Evolutionary conservation across 768 basidiomycete genomes (phyloP), one percentile per base, ranked within the genome.

Genomic region (Mrakia gelida): DNA sequence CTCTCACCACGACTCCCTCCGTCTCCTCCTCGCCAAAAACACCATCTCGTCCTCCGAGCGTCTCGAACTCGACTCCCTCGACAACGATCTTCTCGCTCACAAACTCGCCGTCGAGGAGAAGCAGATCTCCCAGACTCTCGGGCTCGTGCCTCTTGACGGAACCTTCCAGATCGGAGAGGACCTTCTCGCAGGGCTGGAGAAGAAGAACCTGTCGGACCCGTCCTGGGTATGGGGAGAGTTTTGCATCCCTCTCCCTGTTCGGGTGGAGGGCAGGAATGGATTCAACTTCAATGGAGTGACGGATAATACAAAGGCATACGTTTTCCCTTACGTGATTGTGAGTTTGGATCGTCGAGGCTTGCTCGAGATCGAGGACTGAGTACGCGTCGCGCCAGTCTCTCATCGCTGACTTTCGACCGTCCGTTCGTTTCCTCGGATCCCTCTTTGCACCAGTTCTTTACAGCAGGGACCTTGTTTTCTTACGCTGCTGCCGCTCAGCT

Each of bases 1-100:
- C 18, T 41, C 34, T 30, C 41, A 70, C 38, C 67, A 70, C 67
- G 21, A 41, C 67, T 70, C 67, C 59, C 59, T 59, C 59, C 67
- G 67, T 38, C 18, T 23, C 38, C 38, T 28, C 67, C 16, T 41
- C 26, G 2, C 38, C 65, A 41, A 41, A 21, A 21, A 32, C 30
- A 32, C 26, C 34, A 34, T 70, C 67, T 41, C 67, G 6, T 23
- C 34, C 7, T 5, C 34, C 38, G 21, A 70, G 43, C 67, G 21
- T 10, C 26, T 41, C 34, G 67, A 70, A 38, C 67, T 70, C 67
- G 67, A 70, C 26, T 7, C 34, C 21, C 67, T 70, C 38, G 67
- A 70, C 18, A 23, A 11, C 8, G 10, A n/a, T 3, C 26, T 70
- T 16, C 15, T 38, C 23, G 67, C 34, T 8, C 43, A 38, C 34